Percentiles rank a stretch among this genome's conserved stretches.
Conservation (phyloP, 1,284 basidiomycete genomes). For the Fistulinella staudtii region DNA sequence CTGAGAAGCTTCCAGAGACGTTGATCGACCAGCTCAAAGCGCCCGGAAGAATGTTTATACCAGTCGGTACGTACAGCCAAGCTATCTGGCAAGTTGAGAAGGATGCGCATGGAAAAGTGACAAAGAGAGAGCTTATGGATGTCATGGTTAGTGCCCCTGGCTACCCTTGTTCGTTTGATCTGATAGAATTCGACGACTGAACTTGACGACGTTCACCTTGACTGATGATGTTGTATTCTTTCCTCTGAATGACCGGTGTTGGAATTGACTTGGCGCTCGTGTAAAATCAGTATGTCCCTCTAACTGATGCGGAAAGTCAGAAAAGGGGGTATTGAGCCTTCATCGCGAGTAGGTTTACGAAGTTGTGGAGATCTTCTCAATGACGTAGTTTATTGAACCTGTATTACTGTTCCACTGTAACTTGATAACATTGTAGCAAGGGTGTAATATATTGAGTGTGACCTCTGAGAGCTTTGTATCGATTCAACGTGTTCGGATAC, state of each 20-base stretch:
- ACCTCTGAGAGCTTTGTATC: no score
- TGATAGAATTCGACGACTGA: slow-evolving; percentile 14
- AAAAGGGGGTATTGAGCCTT: slow-evolving; percentile 21
- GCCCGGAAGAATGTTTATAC: slow-evolving; percentile 93
- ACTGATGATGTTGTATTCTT: not conserved
- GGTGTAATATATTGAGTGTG: no score
- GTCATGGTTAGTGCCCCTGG: slow-evolving; percentile 58
- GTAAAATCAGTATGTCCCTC: slow-evolving; percentile 25
- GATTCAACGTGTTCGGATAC: no score
- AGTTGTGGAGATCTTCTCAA: no score
- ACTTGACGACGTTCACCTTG: no score
- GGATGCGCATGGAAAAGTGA: slow-evolving; percentile 66
- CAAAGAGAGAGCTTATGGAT: slow-evolving; percentile 68
- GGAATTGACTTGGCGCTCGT: not conserved
- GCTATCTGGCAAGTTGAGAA: slow-evolving; percentile 81
- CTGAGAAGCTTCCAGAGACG: slow-evolving; percentile 67
- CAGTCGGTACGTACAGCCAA: slow-evolving; percentile 69
- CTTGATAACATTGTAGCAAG: no score
- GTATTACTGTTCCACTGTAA: no score
- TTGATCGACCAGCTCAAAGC: slow-evolving; percentile 79
- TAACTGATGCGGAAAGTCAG: slow-evolving; percentile 28
- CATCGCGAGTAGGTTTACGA: no score
- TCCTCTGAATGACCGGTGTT: no score
- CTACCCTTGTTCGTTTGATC: slow-evolving; percentile 10
- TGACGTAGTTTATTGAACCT: no score